Percentiles rank a stretch among this genome's conserved stretches.
These are phyloP conservation scores for Amoeboaphelidium occidentale DNA, from an alignment of 371 early-diverging fungal genomes.

Conservation along the genomic window DNA sequence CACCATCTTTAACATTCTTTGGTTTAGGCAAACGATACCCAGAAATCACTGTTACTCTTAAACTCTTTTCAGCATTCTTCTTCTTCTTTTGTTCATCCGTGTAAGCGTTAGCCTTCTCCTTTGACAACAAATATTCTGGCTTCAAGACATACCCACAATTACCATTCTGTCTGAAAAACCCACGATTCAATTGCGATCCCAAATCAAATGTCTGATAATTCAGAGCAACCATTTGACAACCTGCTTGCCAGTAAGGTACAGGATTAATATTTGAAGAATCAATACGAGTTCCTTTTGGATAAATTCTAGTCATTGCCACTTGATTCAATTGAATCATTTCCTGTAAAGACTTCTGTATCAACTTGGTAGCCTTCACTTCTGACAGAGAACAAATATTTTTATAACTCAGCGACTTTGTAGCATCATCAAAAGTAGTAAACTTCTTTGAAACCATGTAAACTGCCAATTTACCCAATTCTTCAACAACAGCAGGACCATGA, in stretches of 20 bases:
- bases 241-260: conserved; percentile 36
- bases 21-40: conserved; percentile 34
- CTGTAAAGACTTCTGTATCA: background rate
- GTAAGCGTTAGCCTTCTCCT: background rate
- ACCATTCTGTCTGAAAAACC: conserved; percentile 37
- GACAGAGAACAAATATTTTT: background rate
- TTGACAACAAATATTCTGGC: conserved; percentile 20
- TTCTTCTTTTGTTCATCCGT: background rate
- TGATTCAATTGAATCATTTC: conserved; percentile 24
- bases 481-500: conserved; percentile 14
- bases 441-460: conserved; percentile 37
- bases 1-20: conserved; percentile 16
- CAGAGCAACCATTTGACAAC: conserved; percentile 56
- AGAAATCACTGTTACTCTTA: conserved; percentile 17
- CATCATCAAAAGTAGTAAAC: conserved; percentile 23
- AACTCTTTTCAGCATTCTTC: background rate
- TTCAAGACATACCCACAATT: conserved; percentile 48
- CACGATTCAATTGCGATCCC: conserved; percentile 30
- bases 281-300: conserved; percentile 42
- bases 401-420: background rate
- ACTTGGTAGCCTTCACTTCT: background rate
- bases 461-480: conserved; percentile 29
- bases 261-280: conserved; percentile 52
- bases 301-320: conserved; percentile 31
- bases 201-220: conserved; percentile 40